phyloP scores from a whole-genome alignment of 257 asterid species.

The Eustoma russellianum region DNA sequence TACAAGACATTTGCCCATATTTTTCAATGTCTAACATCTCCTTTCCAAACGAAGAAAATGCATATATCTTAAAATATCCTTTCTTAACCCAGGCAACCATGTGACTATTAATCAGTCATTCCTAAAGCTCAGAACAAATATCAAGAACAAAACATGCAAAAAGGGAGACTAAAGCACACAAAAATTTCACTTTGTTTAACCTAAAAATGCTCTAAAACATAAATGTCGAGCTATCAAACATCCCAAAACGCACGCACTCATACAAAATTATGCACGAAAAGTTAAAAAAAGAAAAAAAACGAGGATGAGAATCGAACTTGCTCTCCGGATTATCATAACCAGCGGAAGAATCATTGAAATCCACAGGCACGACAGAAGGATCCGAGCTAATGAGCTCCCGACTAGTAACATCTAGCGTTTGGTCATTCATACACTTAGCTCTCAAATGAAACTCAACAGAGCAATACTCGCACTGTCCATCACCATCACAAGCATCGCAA shows the following conservation, averaged over 20 bases:
- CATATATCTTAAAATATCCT: too few relatives aligned
- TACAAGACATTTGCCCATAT: too few relatives aligned
- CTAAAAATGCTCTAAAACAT: not conserved
- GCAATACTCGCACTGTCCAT: conserved; percentile 95
- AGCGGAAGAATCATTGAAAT: conserved; percentile 51
- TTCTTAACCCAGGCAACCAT: too few relatives aligned
- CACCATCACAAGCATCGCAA: conserved; percentile 98
- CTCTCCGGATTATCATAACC: conserved; percentile 17
- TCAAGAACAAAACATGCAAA: too few relatives aligned
- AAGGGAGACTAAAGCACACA: too few relatives aligned
- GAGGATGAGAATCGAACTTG: conserved; percentile 1
- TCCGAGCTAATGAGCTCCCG: conserved; percentile 86
- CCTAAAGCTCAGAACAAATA: not conserved
- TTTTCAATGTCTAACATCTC: too few relatives aligned
- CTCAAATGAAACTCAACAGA: conserved; percentile 85
- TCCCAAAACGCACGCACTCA: not conserved
- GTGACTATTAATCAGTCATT: not conserved
- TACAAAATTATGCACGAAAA: not conserved
- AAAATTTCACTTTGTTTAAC: too few relatives aligned
- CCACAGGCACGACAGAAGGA: conserved; percentile 81
- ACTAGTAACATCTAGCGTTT: conserved; percentile 86
- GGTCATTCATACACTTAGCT: conserved; percentile 66
- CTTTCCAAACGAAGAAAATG: too few relatives aligned
- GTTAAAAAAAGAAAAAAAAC: not conserved
- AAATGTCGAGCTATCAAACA: not conserved